A percentile compares a stretch with the other conserved stretches of the same genome.
Conservation (phyloP, 352 stramenopile species). For the Globisporangium ultimum region DNA sequence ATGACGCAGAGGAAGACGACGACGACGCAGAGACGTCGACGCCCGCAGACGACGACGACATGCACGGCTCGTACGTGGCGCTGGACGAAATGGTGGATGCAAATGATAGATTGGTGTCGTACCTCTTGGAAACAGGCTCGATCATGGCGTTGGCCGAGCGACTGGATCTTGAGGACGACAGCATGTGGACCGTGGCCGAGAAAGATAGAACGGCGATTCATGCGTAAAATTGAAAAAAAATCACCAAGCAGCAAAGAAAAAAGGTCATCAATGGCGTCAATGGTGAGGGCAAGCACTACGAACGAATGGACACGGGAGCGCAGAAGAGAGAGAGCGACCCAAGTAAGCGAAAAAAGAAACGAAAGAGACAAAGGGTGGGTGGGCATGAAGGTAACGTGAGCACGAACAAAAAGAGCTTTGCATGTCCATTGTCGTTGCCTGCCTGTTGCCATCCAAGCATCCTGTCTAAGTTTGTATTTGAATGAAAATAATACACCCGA, state of each 20-base stretch:
- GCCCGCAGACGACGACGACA: slow-evolving; percentile 41
- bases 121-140: slow-evolving; percentile 79
- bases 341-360: too few species aligned
- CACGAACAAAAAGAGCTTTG: too few species aligned
- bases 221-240: too few species aligned
- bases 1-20: slow-evolving; percentile 36
- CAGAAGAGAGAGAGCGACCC: neutral
- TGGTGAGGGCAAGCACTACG: too few species aligned
- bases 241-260: too few species aligned
- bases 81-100: slow-evolving; percentile 83
- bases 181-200: slow-evolving; percentile 77
- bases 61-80: slow-evolving; percentile 31
- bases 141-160: slow-evolving; percentile 84
- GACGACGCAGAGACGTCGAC: slow-evolving; percentile 30
- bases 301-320: neutral
- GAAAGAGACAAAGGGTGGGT: too few species aligned
- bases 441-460: too few species aligned
- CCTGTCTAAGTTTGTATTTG: too few species aligned
- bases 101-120: slow-evolving; percentile 84
- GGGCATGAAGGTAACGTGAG: too few species aligned
- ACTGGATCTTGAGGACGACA: slow-evolving; percentile 82
- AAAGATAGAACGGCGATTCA: slow-evolving; percentile 85
- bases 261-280: neutral
- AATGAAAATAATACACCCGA: too few species aligned
- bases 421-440: too few species aligned